phyloP scores from a whole-genome alignment of 78 protist genomes.

The Dictyostelium brefeldianum region DNA sequence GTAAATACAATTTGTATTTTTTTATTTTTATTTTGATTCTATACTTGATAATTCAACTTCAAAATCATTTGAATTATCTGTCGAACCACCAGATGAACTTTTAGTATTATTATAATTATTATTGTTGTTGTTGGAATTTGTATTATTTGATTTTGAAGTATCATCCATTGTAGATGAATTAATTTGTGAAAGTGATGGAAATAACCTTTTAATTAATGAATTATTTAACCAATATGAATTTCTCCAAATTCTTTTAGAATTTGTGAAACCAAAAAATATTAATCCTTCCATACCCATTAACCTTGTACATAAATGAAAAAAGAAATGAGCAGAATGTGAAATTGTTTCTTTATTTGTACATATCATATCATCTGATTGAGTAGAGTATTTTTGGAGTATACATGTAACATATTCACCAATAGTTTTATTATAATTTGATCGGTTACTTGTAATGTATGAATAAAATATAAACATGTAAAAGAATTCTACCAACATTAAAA shows the following conservation, averaged over 20 bases:
- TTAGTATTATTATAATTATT: too few species aligned
- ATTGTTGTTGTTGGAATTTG: too few species aligned
- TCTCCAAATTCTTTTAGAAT: conserved; percentile 45
- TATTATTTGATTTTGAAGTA: background rate
- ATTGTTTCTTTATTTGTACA: background rate
- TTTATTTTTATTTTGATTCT: too few species aligned
- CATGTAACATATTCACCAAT: background rate
- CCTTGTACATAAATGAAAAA: conserved; percentile 1
- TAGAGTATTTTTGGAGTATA: background rate
- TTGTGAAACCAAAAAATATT: conserved; percentile 31
- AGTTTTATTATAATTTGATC: background rate
- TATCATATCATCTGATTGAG: background rate
- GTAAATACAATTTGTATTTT: too few species aligned
- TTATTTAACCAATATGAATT: conserved; percentile 10
- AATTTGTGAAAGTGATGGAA: background rate
- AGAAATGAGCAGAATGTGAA: background rate
- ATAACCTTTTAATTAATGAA: background rate
- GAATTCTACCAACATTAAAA: background rate
- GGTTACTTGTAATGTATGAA: background rate
- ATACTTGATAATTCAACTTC: too few species aligned
- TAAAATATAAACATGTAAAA: conserved; percentile 24
- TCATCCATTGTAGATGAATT: background rate
- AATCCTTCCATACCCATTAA: conserved; percentile 47
- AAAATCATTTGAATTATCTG: too few species aligned
- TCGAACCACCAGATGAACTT: too few species aligned